Percentiles rank a stretch among this genome's conserved stretches.
phyloP scores from a whole-genome alignment of 202 grass and related monocot species.

The Zoysia matrella region DNA sequence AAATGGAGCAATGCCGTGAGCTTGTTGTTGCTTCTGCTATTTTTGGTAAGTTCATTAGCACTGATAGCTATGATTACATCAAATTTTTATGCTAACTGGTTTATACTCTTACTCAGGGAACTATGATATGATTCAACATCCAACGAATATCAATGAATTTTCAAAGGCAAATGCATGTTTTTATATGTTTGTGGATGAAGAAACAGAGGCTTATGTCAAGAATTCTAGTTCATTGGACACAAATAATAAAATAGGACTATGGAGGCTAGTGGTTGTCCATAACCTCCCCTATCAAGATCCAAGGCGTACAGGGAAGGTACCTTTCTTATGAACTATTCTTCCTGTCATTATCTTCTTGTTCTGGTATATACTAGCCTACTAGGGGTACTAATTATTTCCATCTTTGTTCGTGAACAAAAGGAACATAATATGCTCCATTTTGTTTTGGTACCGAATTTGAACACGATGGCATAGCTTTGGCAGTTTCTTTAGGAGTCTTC shows the following conservation, averaged over 20 bases:
- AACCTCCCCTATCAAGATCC: constrained; percentile 91
- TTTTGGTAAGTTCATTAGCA: constrained; percentile 65
- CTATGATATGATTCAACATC: constrained; percentile 96
- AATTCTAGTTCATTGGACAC: constrained; percentile 67
- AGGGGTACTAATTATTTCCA: background rate
- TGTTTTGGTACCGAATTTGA: background rate
- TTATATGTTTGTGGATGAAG: constrained; percentile 99
- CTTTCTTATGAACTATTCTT: constrained; percentile 32
- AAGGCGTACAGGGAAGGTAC: constrained; percentile 92
- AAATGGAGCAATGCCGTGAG: constrained; percentile 89
- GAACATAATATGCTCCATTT: background rate
- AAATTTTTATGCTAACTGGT: constrained; percentile 38
- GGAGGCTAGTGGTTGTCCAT: constrained; percentile 88
- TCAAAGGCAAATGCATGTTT: constrained; percentile 84
- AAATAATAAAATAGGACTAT: constrained; percentile 79
- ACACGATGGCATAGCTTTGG: background rate
- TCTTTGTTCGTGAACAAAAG: background rate
- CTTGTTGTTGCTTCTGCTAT: constrained; percentile 92
- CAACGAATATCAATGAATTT: constrained; percentile 78
- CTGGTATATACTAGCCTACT: background rate
- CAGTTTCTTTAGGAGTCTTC: background rate
- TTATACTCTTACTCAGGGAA: constrained; percentile 67
- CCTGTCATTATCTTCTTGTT: constrained; percentile 6
- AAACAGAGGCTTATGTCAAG: constrained; percentile 81
- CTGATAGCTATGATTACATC: constrained; percentile 9